These are phyloP conservation scores for Cutaneotrichosporon curvatum DNA, from an alignment of 1,284 basidiomycete genomes.

Conservation along the genomic window DNA sequence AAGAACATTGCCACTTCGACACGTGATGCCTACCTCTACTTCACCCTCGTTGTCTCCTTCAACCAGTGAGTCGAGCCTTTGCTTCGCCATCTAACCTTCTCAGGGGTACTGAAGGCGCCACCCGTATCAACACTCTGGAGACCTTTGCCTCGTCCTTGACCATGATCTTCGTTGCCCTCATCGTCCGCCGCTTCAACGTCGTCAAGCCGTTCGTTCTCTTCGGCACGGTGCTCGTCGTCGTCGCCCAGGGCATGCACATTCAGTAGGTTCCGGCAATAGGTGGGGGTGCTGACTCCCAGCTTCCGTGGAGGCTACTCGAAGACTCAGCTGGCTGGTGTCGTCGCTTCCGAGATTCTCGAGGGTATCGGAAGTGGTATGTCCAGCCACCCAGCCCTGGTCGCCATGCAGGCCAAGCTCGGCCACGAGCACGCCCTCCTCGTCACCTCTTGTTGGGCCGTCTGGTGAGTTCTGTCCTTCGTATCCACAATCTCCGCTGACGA, in stretches of 20 bases:
- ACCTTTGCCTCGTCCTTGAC: conserved; percentile 43
- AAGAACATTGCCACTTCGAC: conserved; percentile 39
- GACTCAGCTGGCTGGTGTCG: conserved; percentile 31
- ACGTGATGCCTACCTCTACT: conserved; percentile 44
- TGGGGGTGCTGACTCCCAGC: conserved; percentile 1
- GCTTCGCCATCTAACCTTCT: too few species aligned
- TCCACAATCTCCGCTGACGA: background rate
- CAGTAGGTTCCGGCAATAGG: background rate
- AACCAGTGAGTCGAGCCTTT: conserved; percentile 26
- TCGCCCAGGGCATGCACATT: conserved; percentile 46
- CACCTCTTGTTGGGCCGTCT: conserved; percentile 12
- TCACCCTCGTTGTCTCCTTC: conserved; percentile 44
- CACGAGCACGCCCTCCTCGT: conserved; percentile 18
- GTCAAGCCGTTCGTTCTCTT: conserved; percentile 46
- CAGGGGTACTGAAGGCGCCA: conserved; percentile 33
- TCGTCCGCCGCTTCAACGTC: conserved; percentile 40
- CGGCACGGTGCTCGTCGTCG: conserved; percentile 26
- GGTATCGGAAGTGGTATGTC: conserved; percentile 46
- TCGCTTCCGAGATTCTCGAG: conserved; percentile 45
- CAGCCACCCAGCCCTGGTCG: conserved; percentile 34
- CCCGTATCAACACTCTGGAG: conserved; percentile 45
- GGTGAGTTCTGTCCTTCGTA: conserved; percentile 3
- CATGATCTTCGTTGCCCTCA: conserved; percentile 39
- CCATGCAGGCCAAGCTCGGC: conserved; percentile 16
- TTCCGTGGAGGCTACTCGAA: conserved; percentile 42